Base-by-base conservation (phyloP, 306 rosid genomes). In the Prunus dulcis region DNA sequence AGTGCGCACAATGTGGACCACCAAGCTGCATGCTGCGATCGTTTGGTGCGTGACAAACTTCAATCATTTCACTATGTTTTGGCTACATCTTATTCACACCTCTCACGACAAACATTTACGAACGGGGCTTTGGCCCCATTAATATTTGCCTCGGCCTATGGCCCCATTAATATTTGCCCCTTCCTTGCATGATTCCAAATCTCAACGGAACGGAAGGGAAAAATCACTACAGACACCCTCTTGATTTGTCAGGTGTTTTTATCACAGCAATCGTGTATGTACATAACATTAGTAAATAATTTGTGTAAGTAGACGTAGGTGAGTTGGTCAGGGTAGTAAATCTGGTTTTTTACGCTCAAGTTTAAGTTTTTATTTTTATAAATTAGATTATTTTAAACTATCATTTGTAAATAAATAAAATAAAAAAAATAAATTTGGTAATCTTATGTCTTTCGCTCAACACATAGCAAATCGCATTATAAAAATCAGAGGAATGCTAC, bases 41-140 rank as follows among this genome's bases (percentile, higher is more conserved):
- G 74, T 75, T 68, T 77, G 78, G 70, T 55, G 55, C 81, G 84
- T 81, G 84, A 81, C 81, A 81, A 71, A 76, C 73, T 76, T 70
- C 64, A 51, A 50, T 72, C 25, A 73, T 73, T 11, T 47, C 77
- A 58, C 58, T 2, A 12, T 0, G 0, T 69, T 67, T 67, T 73
- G 79, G 58, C 71, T 80, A 61, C 49, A 47, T 72, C 60, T 74
- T 32, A 12, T 22, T 81, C 85, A 76, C 78, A 72, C 60, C 57
- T 50, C 70, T 67, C 85, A 72, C 79, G 79, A 72, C 85, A 56
- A 25, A 60, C 77, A 60, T 60, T 58, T 58, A 73, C 45, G 56
- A 43, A 73, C 74, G 0, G 65, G 15, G n/a, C 60, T 30, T 13
- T 56, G 51, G 49, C n/a, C 69, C 77, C 58, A 57, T 60, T 10